phyloP scores from a whole-genome alignment of 768 basidiomycete genomes.

The Mycena venus region DNA sequence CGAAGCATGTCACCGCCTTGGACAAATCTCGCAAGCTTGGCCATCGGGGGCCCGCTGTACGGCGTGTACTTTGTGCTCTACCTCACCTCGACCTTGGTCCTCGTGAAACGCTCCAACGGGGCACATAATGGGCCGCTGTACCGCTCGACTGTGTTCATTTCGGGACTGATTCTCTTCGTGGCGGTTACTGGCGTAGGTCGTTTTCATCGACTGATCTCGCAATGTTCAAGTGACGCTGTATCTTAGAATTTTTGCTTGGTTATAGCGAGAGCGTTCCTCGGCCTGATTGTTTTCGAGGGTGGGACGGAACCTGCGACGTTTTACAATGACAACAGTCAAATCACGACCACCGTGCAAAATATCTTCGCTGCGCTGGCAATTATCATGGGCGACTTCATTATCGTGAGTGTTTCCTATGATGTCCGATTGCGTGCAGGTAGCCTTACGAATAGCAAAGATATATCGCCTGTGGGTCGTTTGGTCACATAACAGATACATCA shows the following conservation, averaged over 20 bases:
- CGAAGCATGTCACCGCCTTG: conserved; percentile 11
- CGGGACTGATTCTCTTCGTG: conserved; percentile 11
- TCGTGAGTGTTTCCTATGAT: not conserved
- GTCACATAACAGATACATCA: not conserved
- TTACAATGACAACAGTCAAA: not conserved
- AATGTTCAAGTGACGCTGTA: not conserved
- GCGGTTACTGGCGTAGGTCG: conserved; percentile 7
- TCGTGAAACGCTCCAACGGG: not conserved
- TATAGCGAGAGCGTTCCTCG: not conserved
- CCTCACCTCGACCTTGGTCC: conserved; percentile 6
- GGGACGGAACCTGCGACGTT: not conserved
- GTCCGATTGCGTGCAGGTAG: not conserved
- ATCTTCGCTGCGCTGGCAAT: not conserved
- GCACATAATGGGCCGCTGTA: not conserved
- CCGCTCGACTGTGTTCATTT: conserved; percentile 13
- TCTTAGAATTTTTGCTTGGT: not conserved
- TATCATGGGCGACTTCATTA: not conserved
- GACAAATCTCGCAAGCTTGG: conserved; percentile 8
- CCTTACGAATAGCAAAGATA: not conserved
- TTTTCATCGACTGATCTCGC: not conserved
- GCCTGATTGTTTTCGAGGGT: not conserved
- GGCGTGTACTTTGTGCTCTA: conserved; percentile 14
- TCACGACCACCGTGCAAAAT: not conserved
- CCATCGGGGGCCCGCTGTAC: conserved; percentile 8
- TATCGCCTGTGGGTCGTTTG: conserved; percentile 13